Evolutionary conservation across 2,329 filamentous ascomycete genomes (phyloP).

Genomic region (Coleophoma cylindrospora): DNA sequence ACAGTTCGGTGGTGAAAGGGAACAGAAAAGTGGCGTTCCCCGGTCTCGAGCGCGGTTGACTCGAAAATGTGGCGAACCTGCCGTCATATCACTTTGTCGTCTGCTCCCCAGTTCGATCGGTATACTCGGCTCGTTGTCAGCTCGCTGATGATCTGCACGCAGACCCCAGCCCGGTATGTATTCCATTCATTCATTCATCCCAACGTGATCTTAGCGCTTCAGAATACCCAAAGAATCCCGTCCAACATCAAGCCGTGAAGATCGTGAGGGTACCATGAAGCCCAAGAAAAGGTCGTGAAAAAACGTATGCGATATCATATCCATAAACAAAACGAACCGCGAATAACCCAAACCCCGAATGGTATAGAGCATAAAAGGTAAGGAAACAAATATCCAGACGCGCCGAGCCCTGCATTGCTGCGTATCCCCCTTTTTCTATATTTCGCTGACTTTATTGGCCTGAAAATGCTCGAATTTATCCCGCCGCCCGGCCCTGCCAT

Average conservation of each 20-base stretch:
- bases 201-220: constrained; percentile 8
- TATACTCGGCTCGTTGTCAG: constrained; percentile 11
- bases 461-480: constrained; percentile 25
- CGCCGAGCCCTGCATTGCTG: constrained; percentile 58
- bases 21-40: constrained; percentile 3
- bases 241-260: constrained; percentile 22
- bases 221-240: constrained; percentile 6
- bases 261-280: constrained; percentile 4
- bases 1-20: constrained; percentile 3
- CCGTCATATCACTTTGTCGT: constrained; percentile 9
- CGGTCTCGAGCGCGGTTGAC: constrained; percentile 2
- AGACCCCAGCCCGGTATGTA: constrained; percentile 7
- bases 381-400: constrained; percentile 28
- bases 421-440: constrained; percentile 48
- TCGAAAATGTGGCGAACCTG: constrained; percentile 12
- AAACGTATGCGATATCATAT: constrained; percentile 14
- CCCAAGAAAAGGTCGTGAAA: constrained; percentile 21
- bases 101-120: constrained; percentile 1
- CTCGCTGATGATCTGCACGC: constrained; percentile 12
- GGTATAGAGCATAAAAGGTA: constrained; percentile 8
- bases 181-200: constrained; percentile 2
- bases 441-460: constrained; percentile 21
- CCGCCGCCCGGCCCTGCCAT: constrained; percentile 24
- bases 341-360: constrained; percentile 17
- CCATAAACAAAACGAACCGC: constrained; percentile 22